phyloP scores from a whole-genome alignment of 2,329 filamentous ascomycete genomes.

The Geosmithia putterillii region DNA sequence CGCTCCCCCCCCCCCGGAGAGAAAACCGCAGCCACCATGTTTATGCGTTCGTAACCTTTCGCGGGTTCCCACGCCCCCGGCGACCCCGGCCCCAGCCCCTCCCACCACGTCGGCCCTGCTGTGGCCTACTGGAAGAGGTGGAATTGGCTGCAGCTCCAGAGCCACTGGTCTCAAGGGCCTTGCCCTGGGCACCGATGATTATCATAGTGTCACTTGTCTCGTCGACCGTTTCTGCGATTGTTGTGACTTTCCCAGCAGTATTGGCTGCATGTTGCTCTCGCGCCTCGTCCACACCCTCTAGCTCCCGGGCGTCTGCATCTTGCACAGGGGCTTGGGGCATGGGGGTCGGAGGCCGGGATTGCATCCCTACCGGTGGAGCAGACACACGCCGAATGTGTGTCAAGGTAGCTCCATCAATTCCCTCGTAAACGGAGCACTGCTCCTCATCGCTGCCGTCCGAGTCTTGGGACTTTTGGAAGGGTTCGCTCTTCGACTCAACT shows the following conservation, averaged over 20 bases:
- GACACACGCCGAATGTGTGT: neutral
- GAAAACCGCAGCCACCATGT: too few relatives aligned
- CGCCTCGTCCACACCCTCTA: neutral
- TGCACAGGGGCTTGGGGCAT: neutral
- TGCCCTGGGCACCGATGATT: neutral
- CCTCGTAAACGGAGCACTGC: neutral
- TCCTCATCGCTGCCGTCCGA: conserved; percentile 6
- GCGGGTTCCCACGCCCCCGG: too few relatives aligned
- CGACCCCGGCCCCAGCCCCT: neutral
- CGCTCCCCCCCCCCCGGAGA: too few relatives aligned
- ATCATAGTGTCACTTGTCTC: neutral
- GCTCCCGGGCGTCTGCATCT: neutral
- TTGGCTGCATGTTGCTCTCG: neutral
- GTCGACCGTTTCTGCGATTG: neutral
- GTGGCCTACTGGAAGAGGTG: neutral
- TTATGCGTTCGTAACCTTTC: neutral
- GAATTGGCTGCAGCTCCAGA: too few relatives aligned
- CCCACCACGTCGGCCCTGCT: neutral
- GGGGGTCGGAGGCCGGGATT: neutral
- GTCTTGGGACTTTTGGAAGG: conserved; percentile 12
- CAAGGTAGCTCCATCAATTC: neutral
- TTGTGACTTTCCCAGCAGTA: neutral
- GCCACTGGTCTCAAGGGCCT: neutral
- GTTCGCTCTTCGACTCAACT: conserved; percentile 35
- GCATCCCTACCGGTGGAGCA: neutral